A percentile compares a stretch with the other conserved stretches of the same genome.
Evolutionary conservation across 2,329 filamentous ascomycete genomes (phyloP).

Genomic region (Amauroascus niger): DNA sequence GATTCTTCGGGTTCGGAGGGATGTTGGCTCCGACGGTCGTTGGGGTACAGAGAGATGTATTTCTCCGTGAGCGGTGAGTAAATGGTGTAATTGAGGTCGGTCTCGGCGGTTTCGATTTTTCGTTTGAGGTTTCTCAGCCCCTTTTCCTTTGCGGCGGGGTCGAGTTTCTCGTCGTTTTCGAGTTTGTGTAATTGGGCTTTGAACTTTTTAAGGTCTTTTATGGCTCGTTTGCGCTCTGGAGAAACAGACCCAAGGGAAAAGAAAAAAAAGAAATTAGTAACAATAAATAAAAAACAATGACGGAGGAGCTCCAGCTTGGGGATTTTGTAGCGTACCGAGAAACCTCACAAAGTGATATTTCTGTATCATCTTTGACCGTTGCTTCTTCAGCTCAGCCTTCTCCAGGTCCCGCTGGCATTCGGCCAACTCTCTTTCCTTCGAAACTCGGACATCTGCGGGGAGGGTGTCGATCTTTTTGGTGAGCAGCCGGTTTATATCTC

Average conservation of each 20-base stretch:
- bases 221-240: constrained; percentile 36
- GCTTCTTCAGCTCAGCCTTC: constrained; percentile 40
- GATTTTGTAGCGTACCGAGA: constrained; percentile 37
- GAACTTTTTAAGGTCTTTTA: constrained; percentile 31
- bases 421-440: constrained; percentile 51
- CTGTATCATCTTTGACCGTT: constrained; percentile 47
- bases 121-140: constrained; percentile 22
- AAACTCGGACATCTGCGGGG: constrained; percentile 46
- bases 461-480: constrained; percentile 34
- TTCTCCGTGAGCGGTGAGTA: constrained; percentile 52
- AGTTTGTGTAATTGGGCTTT: constrained; percentile 33
- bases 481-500: constrained; percentile 47
- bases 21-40: constrained; percentile 25
- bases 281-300: neutral
- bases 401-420: constrained; percentile 49
- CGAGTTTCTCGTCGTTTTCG: constrained; percentile 20
- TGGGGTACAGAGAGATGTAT: constrained; percentile 49
- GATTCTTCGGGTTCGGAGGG: constrained; percentile 18
- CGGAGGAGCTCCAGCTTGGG: neutral
- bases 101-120: constrained; percentile 42
- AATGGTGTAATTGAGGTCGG: constrained; percentile 54
- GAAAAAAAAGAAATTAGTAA: neutral
- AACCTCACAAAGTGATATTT: constrained; percentile 60
- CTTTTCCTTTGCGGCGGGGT: constrained; percentile 24
- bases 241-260: neutral